Percentiles rank a stretch among this genome's conserved stretches.
phyloP scores from a whole-genome alignment of 2,329 filamentous ascomycete genomes.

The Helicocarpus griseus region DNA sequence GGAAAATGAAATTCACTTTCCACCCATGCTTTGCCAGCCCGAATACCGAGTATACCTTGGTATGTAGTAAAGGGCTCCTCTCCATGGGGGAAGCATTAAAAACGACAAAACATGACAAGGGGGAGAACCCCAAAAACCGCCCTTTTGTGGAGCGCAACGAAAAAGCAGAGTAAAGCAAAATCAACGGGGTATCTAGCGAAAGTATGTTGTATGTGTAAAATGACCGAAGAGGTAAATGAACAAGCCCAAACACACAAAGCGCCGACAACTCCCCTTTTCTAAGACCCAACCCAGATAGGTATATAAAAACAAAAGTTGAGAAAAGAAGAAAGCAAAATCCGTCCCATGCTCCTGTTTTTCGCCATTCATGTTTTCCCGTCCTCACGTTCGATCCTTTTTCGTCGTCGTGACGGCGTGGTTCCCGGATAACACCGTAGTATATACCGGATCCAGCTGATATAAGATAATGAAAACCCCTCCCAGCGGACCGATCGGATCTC shows the following conservation, averaged over 20 bases:
- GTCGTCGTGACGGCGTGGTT: background rate
- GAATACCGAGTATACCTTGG: too few relatives aligned
- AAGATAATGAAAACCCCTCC: background rate
- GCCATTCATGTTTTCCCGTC: background rate
- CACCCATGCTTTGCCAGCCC: too few relatives aligned
- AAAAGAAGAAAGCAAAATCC: background rate
- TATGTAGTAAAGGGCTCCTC: too few relatives aligned
- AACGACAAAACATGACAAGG: too few relatives aligned
- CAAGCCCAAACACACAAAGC: too few relatives aligned
- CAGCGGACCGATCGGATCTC: background rate
- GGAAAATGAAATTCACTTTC: too few relatives aligned
- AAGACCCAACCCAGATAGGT: background rate
- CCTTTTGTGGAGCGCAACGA: too few relatives aligned
- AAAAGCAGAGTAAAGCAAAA: background rate
- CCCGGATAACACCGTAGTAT: too few relatives aligned
- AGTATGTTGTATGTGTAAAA: background rate
- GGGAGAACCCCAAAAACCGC: background rate
- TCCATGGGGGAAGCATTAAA: too few relatives aligned
- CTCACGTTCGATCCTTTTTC: background rate
- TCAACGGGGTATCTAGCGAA: background rate
- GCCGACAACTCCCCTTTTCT: background rate
- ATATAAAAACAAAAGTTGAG: background rate
- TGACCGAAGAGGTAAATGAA: background rate
- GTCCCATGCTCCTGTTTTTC: background rate
- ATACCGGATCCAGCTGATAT: too few relatives aligned